These are phyloP conservation scores for Coniferiporia weirii DNA, from an alignment of 1,284 basidiomycete genomes.

Conservation along the genomic window DNA sequence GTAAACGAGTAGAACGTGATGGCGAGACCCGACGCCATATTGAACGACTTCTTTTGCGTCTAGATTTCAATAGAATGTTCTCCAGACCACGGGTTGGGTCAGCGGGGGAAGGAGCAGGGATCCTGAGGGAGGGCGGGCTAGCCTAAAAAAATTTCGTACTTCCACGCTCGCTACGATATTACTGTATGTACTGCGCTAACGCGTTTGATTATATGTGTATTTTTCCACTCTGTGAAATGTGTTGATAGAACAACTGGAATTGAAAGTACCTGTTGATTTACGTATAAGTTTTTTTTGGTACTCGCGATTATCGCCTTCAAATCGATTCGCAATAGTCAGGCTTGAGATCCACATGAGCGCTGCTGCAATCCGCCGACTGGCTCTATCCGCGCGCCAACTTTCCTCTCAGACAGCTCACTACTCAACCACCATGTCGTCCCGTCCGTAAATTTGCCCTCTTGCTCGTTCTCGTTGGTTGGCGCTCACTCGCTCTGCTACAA, in stretches of 20 bases:
- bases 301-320: no score
- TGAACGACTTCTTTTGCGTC: constrained; percentile 73
- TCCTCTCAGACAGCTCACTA: constrained; percentile 30
- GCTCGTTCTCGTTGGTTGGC: constrained; percentile 11
- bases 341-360: not conserved
- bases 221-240: no score
- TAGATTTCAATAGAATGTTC: constrained; percentile 83
- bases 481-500: constrained; percentile 21
- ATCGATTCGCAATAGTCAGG: no score
- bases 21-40: constrained; percentile 73
- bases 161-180: no score
- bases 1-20: constrained; percentile 44
- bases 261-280: no score
- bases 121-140: constrained; percentile 15
- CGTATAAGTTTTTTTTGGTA: no score
- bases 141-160: not conserved
- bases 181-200: no score
- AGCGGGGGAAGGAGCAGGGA: constrained; percentile 32
- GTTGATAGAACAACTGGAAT: no score
- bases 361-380: constrained; percentile 41
- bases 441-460: constrained; percentile 36
- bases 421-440: constrained; percentile 48
- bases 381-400: constrained; percentile 54
- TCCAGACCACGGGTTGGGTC: constrained; percentile 53
- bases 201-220: no score